Percentiles rank a stretch among this genome's conserved stretches.
Evolutionary conservation across 2,329 filamentous ascomycete genomes (phyloP).

Genomic region (Pseudogymnoascus sp.): DNA sequence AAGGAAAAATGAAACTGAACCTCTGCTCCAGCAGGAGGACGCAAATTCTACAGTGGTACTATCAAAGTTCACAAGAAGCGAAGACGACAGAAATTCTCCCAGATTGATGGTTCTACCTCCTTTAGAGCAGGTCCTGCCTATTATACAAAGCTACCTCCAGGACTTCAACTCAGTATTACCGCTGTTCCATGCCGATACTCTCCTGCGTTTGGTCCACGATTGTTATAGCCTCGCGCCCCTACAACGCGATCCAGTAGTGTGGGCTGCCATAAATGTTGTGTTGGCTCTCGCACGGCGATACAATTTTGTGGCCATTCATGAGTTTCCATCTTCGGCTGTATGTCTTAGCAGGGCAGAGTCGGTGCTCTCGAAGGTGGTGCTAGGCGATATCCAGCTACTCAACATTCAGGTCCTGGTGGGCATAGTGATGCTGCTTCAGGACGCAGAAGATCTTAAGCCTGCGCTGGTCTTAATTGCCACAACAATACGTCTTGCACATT

Average conservation of each 20-base stretch:
- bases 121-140: conserved; percentile 15
- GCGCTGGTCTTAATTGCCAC: conserved; percentile 25
- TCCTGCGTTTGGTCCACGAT: conserved; percentile 20
- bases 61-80: too few species aligned
- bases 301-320: conserved; percentile 13
- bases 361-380: conserved; percentile 23
- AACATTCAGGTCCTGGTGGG: conserved; percentile 28
- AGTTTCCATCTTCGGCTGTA: conserved; percentile 12
- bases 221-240: conserved; percentile 16
- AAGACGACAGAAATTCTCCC: too few species aligned
- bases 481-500: conserved; percentile 23
- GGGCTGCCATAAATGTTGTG: conserved; percentile 29
- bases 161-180: conserved; percentile 22
- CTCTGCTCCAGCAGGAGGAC: too few species aligned
- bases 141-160: conserved; percentile 19
- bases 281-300: conserved; percentile 24
- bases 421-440: conserved; percentile 26
- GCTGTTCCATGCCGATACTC: conserved; percentile 21
- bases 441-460: conserved; percentile 23
- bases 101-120: too few species aligned
- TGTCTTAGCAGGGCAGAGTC: conserved; percentile 26
- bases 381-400: conserved; percentile 24
- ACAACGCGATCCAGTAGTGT: conserved; percentile 23
- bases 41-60: too few species aligned
- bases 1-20: too few species aligned